Evolutionary conservation across 805 yeast genomes (phyloP), one percentile per base, ranked within the genome.

Genomic region (Lipomyces spencermartinsiae): DNA sequence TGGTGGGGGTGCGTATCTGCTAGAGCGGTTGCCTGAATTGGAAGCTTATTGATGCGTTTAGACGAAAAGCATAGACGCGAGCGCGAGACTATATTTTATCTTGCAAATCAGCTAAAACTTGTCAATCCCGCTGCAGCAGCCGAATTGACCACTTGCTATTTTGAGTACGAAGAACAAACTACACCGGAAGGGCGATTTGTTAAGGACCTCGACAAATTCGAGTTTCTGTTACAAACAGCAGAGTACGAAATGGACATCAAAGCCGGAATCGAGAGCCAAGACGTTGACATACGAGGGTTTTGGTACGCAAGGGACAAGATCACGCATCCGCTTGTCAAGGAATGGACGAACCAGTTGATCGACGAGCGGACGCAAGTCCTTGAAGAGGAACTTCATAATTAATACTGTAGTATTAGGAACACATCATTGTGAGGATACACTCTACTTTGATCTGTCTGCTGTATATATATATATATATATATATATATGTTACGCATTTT

Each of bases 121-220:
- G 89, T 91, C 75, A 90, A 90, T 76, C 78, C 79, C 9, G 73
- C 70, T 19, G 91, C 89, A 49, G 88, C 95, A 12, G 72, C 79
- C 43, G 93, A 90, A 72, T 82, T 94, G 62, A 77, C 83, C 67
- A 88, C 87, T 53, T 84, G 88, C 69, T 94, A 97, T 97, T 80
- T 88, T 65, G 97, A 92, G 77, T 94, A 94, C 79, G 99, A 94
- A 80, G 87, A 89, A 75, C 89, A 91, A 73, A 83, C 92, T 73
- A 86, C 89, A 56, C 77, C 86, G 33, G 98, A 94, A 78, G 97
- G 98, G 12, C 83, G 88, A 64, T 91, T 92, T 73, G 97, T 94
- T 71, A 94, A 94, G 80, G 98, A 94, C 78, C 87, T 95, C 69
- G 98, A 94, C 79, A 94, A 94, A 82, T 90, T 86, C 76, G 98